These are phyloP conservation scores for Nakazawaea siamensis DNA, from an alignment of 805 yeast species.

Conservation along the genomic window DNA sequence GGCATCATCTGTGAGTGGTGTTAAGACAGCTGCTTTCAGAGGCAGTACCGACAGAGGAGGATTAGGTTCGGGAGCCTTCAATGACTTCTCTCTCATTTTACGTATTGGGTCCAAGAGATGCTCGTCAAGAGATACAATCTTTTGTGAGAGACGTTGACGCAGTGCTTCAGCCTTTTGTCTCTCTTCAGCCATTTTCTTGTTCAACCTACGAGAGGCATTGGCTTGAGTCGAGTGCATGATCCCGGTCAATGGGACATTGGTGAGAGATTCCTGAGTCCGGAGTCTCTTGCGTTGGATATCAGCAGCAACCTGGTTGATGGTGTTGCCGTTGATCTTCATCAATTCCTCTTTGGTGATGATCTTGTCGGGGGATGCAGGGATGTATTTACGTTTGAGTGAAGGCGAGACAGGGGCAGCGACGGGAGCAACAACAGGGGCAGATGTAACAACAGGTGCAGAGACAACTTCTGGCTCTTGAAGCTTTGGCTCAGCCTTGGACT, in stretches of 20 bases:
- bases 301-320: slow-evolving; percentile 1
- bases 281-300: slow-evolving; percentile 5
- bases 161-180: slow-evolving; percentile 6
- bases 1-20: slow-evolving; percentile 8
- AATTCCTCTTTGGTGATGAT: slow-evolving; percentile 7
- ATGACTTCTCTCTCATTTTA: slow-evolving; percentile 8
- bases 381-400: neutral
- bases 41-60: neutral
- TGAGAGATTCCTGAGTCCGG: slow-evolving; percentile 4
- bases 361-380: slow-evolving; percentile 4
- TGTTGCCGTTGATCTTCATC: neutral
- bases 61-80: slow-evolving; percentile 2
- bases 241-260: slow-evolving; percentile 4
- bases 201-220: slow-evolving; percentile 3
- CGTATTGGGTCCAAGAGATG: slow-evolving; percentile 7
- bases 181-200: slow-evolving; percentile 10
- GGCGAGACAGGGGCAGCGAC: neutral
- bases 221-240: neutral
- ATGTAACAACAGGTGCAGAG: too few relatives aligned
- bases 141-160: slow-evolving; percentile 4
- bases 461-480: too few relatives aligned
- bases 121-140: slow-evolving; percentile 5
- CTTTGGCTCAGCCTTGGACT: too few relatives aligned
- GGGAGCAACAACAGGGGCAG: too few relatives aligned
- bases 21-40: neutral